These are phyloP conservation scores for Pelargonium cotyledonis DNA, from an alignment of 441 rosid species.

Conservation along the genomic window DNA sequence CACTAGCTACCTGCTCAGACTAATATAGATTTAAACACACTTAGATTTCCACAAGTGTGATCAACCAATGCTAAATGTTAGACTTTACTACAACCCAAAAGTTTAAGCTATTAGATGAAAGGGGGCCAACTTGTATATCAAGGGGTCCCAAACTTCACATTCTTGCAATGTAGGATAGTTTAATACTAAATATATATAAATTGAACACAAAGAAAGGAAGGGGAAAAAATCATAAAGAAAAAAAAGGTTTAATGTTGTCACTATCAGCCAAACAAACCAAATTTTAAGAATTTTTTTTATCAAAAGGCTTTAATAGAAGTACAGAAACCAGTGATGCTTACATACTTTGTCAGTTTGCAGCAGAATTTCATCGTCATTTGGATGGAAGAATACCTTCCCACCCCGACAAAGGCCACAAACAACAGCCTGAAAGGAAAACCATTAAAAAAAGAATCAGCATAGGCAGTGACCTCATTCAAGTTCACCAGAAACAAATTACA, in stretches of 20 bases:
- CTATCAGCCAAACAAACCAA: constrained; percentile 1
- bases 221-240: not conserved
- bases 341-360: constrained; percentile 69
- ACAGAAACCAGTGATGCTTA: constrained; percentile 15
- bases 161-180: no score
- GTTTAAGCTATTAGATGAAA: no score
- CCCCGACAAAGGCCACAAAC: constrained; percentile 80
- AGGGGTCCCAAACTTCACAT: no score
- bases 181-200: no score
- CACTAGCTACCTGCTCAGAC: not conserved
- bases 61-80: not conserved
- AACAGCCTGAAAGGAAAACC: constrained; percentile 57
- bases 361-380: constrained; percentile 74
- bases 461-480: constrained; percentile 15
- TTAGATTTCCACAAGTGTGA: not conserved
- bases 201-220: not conserved
- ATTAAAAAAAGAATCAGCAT: constrained; percentile 14
- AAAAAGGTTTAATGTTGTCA: not conserved
- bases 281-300: not conserved
- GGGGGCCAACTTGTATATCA: no score
- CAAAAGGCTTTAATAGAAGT: constrained; percentile 14
- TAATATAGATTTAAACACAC: not conserved
- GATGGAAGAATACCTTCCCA: constrained; percentile 77
- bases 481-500: constrained; percentile 10
- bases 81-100: no score